Conservation (phyloP, 345 rosid genomes). For the Camelina hispida region DNA sequence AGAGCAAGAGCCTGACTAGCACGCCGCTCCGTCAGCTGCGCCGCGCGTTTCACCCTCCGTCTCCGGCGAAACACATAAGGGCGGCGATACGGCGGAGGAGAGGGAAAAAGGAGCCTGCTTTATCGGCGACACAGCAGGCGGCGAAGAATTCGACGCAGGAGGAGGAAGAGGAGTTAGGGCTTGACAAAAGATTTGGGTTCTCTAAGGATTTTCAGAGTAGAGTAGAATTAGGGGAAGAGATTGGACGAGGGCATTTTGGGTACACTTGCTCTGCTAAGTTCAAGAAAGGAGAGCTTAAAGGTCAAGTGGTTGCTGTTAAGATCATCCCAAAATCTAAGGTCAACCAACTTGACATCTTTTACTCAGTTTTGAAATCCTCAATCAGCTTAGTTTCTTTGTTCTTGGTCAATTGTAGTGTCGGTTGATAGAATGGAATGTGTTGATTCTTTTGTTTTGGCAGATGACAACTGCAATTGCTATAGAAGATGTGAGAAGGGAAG, state of each 20-base stretch:
- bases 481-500: conserved; percentile 99
- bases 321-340: conserved; percentile 95
- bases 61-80: conserved; percentile 90
- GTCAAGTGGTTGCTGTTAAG: conserved; percentile 87
- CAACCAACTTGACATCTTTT: neutral
- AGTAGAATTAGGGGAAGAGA: conserved; percentile 81
- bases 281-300: conserved; percentile 85
- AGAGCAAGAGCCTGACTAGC: conserved; percentile 45
- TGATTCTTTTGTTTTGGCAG: conserved; percentile 47
- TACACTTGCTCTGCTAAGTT: conserved; percentile 90
- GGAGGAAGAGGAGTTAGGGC: conserved; percentile 51
- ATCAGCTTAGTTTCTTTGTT: conserved; percentile 13
- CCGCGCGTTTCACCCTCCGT: conserved; percentile 83
- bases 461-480: conserved; percentile 96
- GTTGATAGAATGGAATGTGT: conserved; percentile 2
- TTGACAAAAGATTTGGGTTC: conserved; percentile 94
- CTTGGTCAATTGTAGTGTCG: neutral
- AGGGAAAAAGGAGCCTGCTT: conserved; percentile 35
- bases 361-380: conserved; percentile 6
- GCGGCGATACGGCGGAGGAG: conserved; percentile 66
- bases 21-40: conserved; percentile 72
- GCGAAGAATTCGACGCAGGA: conserved; percentile 49
- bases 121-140: conserved; percentile 38
- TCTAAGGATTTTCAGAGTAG: conserved; percentile 69
- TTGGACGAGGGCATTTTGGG: conserved; percentile 98